Conservation (phyloP, 2,329 filamentous ascomycete species). For the Penicillium sp. region DNA sequence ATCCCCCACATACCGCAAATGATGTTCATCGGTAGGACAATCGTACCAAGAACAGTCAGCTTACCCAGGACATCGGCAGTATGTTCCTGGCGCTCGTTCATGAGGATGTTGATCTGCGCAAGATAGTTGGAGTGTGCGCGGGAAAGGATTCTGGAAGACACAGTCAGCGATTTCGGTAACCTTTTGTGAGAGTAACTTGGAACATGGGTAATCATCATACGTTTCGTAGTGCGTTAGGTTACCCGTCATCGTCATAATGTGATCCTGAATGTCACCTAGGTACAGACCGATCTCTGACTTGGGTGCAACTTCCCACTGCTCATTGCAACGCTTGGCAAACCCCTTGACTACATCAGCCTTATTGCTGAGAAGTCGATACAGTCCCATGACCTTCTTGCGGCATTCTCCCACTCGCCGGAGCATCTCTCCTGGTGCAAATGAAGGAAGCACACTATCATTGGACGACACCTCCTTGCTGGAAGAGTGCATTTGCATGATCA, state of each 20-base stretch:
- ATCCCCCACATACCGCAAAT: constrained; percentile 98
- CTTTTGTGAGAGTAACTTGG: constrained; percentile 1
- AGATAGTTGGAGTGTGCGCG: constrained; percentile 95
- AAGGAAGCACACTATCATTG: constrained; percentile 31
- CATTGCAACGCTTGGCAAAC: constrained; percentile 96
- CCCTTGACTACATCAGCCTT: constrained; percentile 99
- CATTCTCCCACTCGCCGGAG: constrained; percentile 88
- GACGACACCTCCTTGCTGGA: constrained; percentile 40
- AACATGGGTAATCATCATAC: constrained; percentile 51
- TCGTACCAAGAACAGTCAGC: constrained; percentile 91
- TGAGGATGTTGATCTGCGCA: constrained; percentile 98
- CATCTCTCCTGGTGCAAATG: constrained; percentile 70
- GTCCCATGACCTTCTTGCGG: constrained; percentile 93
- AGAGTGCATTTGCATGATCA: constrained; percentile 78
- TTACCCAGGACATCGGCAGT: constrained; percentile 94
- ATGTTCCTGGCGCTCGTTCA: constrained; percentile 96
- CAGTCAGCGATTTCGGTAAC: constrained; percentile 12
- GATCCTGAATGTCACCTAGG: constrained; percentile 96
- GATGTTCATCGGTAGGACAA: constrained; percentile 98
- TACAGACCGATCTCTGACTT: constrained; percentile 96
- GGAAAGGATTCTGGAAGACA: constrained; percentile 67
- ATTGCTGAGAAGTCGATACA: constrained; percentile 89
- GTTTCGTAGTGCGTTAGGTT: constrained; percentile 96
- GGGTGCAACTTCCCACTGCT: constrained; percentile 95
- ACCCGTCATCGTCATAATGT: constrained; percentile 97